A percentile compares a stretch with the other conserved stretches of the same genome.
Conservation (phyloP, 1,284 basidiomycete genomes). For the Wolfiporia cocos region DNA sequence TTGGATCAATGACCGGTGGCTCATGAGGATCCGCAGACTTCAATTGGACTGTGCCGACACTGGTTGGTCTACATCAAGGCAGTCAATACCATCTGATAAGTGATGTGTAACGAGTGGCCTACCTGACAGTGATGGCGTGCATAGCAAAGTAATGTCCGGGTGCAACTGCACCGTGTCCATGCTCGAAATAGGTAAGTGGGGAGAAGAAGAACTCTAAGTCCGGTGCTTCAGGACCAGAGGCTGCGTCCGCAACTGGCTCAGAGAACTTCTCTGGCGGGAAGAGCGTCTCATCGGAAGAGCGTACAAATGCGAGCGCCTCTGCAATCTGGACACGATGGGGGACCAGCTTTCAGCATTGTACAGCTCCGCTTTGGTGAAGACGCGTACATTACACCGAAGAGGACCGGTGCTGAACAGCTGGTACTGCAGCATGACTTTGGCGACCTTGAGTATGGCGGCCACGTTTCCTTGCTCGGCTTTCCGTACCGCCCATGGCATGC, state of each 20-base stretch:
- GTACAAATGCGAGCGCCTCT: constrained; percentile 52
- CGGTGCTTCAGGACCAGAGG: constrained; percentile 48
- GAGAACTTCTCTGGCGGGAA: constrained; percentile 38
- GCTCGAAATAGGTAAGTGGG: constrained; percentile 37
- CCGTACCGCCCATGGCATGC: constrained; percentile 20
- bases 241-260: constrained; percentile 39
- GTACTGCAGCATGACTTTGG: constrained; percentile 31
- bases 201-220: constrained; percentile 57
- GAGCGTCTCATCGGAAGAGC: constrained; percentile 45
- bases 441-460: background rate
- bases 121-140: constrained; percentile 27
- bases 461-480: too few species aligned
- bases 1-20: constrained; percentile 38
- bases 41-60: constrained; percentile 33
- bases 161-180: constrained; percentile 13
- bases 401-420: constrained; percentile 37
- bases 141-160: constrained; percentile 23
- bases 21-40: constrained; percentile 36
- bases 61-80: constrained; percentile 32
- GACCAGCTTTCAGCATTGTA: background rate
- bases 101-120: background rate
- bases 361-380: background rate
- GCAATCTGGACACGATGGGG: constrained; percentile 34
- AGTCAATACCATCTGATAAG: background rate
- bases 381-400: constrained; percentile 37